A percentile compares a stretch with the other conserved stretches of the same genome.
These are phyloP conservation scores for Acacia concinna DNA, from an alignment of 331 rosid genomes.

Conservation along the genomic window DNA sequence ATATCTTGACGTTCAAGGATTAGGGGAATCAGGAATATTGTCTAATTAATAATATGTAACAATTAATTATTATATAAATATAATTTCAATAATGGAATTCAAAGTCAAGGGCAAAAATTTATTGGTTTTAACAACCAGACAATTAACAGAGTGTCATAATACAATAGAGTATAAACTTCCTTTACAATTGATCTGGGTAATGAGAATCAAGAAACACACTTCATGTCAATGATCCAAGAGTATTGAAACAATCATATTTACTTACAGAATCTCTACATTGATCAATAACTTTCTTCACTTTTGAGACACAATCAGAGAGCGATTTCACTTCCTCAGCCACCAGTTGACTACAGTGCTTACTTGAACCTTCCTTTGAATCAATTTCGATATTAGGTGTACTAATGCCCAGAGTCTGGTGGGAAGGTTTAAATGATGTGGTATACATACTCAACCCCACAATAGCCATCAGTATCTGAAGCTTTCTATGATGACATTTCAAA, in stretches of 20 bases:
- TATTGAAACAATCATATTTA: slow-evolving; percentile 32
- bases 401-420: slow-evolving; percentile 46
- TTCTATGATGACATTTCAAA: slow-evolving; percentile 75
- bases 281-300: slow-evolving; percentile 75
- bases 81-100: slow-evolving; percentile 6
- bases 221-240: slow-evolving; percentile 37
- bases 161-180: slow-evolving; percentile 22
- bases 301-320: slow-evolving; percentile 75
- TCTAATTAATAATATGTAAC: slow-evolving; percentile 20
- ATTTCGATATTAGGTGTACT: slow-evolving; percentile 46
- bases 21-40: slow-evolving; percentile 6
- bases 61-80: not conserved
- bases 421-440: slow-evolving; percentile 54
- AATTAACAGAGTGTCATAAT: not conserved
- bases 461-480: slow-evolving; percentile 86
- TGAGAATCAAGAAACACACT: slow-evolving; percentile 2
- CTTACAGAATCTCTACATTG: slow-evolving; percentile 66
- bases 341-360: slow-evolving; percentile 61
- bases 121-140: not conserved
- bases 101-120: slow-evolving; percentile 10
- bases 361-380: slow-evolving; percentile 64
- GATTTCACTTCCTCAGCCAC: slow-evolving; percentile 87
- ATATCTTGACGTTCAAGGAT: slow-evolving; percentile 17
- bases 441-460: slow-evolving; percentile 64
- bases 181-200: slow-evolving; percentile 22